Conservation (phyloP, 73 alveolate species). For the Blepharisma japonicum region DNA sequence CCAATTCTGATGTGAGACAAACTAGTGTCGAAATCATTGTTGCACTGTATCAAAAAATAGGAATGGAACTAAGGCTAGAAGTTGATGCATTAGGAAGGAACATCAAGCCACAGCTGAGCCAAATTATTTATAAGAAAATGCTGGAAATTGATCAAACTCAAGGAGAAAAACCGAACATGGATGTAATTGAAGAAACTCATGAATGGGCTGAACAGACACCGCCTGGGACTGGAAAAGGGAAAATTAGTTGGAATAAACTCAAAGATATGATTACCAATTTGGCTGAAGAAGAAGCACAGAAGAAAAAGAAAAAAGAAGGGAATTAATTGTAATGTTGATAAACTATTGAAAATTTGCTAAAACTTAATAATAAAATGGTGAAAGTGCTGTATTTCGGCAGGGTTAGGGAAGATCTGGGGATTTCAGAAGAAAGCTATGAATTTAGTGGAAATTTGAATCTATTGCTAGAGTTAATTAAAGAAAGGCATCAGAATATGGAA, state of each 20-base stretch:
- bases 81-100: conserved; percentile 54
- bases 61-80: conserved; percentile 68
- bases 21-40: conserved; percentile 81
- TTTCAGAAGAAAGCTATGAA: too few species aligned
- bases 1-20: conserved; percentile 83
- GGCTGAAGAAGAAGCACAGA: conserved; percentile 34
- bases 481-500: too few species aligned
- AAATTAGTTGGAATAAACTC: neutral
- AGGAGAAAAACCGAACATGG: neutral
- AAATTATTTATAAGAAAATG: conserved; percentile 40
- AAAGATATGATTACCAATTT: neutral
- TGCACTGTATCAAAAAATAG: conserved; percentile 80
- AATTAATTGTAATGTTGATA: too few species aligned
- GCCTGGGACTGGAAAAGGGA: conserved; percentile 34
- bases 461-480: too few species aligned
- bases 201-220: conserved; percentile 46
- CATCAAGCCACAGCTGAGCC: conserved; percentile 63
- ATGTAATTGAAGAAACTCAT: conserved; percentile 37
- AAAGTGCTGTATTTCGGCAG: too few species aligned
- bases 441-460: too few species aligned
- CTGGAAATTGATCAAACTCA: conserved; percentile 9
- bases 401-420: too few species aligned
- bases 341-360: too few species aligned
- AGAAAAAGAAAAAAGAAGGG: neutral
- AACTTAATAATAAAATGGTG: too few species aligned